phyloP scores from a whole-genome alignment of 2,329 filamentous ascomycete species.

The Talaromyces funiculosus region DNA sequence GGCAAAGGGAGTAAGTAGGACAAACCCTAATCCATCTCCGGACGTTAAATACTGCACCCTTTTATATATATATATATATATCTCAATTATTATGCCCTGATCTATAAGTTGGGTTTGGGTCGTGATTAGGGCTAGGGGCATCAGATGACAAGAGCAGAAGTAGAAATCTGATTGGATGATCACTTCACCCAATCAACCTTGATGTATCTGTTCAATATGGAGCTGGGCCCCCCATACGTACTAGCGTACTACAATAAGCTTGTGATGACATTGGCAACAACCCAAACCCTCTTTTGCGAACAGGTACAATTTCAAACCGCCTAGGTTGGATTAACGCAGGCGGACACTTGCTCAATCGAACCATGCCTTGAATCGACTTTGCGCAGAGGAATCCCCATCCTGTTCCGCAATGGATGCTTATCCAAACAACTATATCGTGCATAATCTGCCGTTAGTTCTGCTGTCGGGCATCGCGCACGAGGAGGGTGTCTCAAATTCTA shows the following conservation, averaged over 20 bases:
- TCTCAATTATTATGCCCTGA: too few species aligned
- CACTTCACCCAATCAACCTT: neutral
- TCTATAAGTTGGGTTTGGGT: neutral
- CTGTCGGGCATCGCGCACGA: constrained; percentile 64
- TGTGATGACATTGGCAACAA: neutral
- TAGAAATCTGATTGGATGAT: neutral
- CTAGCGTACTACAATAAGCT: neutral
- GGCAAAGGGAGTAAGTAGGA: too few species aligned
- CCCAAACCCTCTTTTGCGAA: neutral
- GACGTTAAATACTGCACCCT: too few species aligned
- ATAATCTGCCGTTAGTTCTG: constrained; percentile 79
- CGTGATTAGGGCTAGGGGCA: neutral
- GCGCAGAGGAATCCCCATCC: constrained; percentile 16
- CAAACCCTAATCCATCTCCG: too few species aligned
- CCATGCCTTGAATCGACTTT: constrained; percentile 30
- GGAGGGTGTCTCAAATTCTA: constrained; percentile 18
- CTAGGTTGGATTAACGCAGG: neutral
- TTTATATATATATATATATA: too few species aligned
- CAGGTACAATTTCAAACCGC: neutral
- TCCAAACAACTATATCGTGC: constrained; percentile 66
- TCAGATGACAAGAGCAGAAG: neutral
- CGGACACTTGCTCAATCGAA: neutral
- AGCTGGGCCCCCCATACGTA: neutral
- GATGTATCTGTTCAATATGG: neutral
- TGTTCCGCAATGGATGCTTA: constrained; percentile 43